Evolutionary conservation across 2,329 filamentous ascomycete genomes (phyloP).

Genomic region (Xylariaceae sp.): DNA sequence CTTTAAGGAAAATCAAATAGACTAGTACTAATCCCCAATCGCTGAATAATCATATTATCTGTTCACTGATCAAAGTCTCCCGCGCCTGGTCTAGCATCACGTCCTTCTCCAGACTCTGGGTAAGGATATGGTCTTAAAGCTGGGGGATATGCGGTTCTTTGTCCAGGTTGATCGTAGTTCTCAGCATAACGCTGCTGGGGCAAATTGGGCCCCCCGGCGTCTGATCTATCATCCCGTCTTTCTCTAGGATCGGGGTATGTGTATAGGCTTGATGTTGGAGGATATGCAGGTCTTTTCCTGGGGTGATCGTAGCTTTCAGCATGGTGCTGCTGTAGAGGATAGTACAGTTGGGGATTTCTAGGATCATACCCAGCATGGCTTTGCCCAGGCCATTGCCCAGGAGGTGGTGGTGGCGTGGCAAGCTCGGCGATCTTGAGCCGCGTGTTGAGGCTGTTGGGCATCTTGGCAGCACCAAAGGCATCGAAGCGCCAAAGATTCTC

Average conservation of each 20-base stretch:
- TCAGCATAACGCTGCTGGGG: conserved; percentile 2
- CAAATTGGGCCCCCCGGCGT: too few species aligned
- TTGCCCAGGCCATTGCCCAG: conserved; percentile 2
- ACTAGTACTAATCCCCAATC: too few species aligned
- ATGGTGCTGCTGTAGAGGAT: conserved; percentile 2
- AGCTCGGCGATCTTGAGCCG: conserved; percentile 3
- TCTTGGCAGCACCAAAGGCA: conserved; percentile 7
- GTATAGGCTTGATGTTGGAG: background rate
- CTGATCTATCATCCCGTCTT: background rate
- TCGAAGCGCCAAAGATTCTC: conserved; percentile 18
- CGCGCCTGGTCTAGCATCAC: background rate
- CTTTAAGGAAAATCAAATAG: too few species aligned
- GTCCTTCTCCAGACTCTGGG: background rate
- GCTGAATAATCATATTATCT: background rate
- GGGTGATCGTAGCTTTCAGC: background rate
- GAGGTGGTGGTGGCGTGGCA: background rate
- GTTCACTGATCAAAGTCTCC: background rate
- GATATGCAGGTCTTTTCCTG: background rate
- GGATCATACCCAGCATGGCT: background rate
- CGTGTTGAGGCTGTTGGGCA: conserved; percentile 11
- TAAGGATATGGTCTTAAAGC: background rate
- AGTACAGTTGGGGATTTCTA: background rate
- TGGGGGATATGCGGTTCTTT: background rate
- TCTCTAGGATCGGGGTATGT: background rate
- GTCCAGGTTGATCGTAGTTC: background rate